Base-by-base conservation (phyloP, 2,329 filamentous ascomycete genomes). In the Aschersonia sp. region DNA sequence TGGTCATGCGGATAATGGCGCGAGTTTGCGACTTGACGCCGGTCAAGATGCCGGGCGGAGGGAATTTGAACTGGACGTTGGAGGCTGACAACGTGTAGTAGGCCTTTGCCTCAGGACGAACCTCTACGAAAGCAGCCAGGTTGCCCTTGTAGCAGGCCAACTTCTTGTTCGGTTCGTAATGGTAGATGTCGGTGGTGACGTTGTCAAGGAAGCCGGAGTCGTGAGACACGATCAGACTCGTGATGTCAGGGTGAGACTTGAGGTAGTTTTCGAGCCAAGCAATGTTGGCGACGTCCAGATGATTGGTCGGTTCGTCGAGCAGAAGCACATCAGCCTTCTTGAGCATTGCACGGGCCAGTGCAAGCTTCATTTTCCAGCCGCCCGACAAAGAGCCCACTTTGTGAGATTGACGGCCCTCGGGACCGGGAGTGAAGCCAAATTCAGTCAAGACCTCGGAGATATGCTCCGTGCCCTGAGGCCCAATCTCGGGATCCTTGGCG, bases 321-420 rank as follows among this genome's bases (percentile, higher is more conserved):
- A 98, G 75, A 50, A 98, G 77, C 46, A 98, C 89, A 63, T 98
- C 92, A n/a, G 92, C 90, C 61, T 83, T 85, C 75, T 92, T 86
- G 59, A 98, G 76, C 89, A 98, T 97, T 54, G 92, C 92, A 59
- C 92, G 81, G 46, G 92, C 92, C 65, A 98, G 70, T 55, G 92
- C 92, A 52, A 98, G 72, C 80, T 98, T 98, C 92, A 98, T 98
- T 78, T 97, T 97, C 92, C 92, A 98, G 63, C 92, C 92, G 68
- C 92, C 92, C 42, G 92, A 97, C 37, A 98, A 70, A 22, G 90
- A 96, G 56, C 92, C 92, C 50, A 98, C 92, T 58, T 84, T 86
- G 63, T 96, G 81, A 5, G 82, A 76, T 66, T 97, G 92, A 51
- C 87, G 81, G 50, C 90, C 92, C 55, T 92, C 85, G 0, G 88